Conservation (phyloP, 805 yeast genomes). For the Kuraishia hungarica region DNA sequence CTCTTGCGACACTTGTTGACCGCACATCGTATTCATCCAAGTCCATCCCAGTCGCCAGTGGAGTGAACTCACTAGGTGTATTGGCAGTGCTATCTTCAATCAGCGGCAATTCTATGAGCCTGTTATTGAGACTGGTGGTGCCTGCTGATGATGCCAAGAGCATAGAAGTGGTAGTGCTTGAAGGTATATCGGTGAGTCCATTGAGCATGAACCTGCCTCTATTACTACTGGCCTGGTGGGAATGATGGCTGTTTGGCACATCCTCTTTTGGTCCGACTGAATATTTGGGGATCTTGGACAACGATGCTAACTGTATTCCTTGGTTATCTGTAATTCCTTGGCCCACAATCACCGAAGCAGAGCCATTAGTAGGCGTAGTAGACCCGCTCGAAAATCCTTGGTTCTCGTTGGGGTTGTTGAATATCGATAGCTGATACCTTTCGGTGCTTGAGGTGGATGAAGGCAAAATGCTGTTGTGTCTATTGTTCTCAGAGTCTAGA, state of each 20-base stretch:
- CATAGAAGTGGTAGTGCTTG: background rate
- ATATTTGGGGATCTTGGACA: constrained; percentile 24
- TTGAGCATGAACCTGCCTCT: constrained; percentile 7
- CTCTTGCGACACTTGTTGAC: constrained; percentile 35
- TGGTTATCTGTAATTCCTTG: constrained; percentile 24
- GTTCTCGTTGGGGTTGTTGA: background rate
- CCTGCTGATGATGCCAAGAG: constrained; percentile 5
- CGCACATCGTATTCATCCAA: constrained; percentile 10
- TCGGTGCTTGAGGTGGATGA: constrained; percentile 2
- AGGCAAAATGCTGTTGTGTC: background rate
- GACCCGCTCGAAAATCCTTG: background rate
- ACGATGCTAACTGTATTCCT: constrained; percentile 21
- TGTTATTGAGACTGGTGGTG: constrained; percentile 8
- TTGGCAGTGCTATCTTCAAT: background rate
- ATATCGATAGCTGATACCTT: constrained; percentile 2
- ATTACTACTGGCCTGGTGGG: constrained; percentile 5
- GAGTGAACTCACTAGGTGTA: background rate
- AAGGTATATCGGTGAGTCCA: constrained; percentile 3
- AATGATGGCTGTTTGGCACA: background rate
- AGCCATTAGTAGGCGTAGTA: background rate
- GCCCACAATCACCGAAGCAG: constrained; percentile 16
- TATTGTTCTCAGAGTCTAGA: background rate
- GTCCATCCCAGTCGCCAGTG: constrained; percentile 7
- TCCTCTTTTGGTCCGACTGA: constrained; percentile 19
- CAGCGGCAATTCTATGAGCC: constrained; percentile 13